A percentile compares a stretch with the other conserved stretches of the same genome.
phyloP scores from a whole-genome alignment of 1,284 basidiomycete species.

The Grifola frondosa region DNA sequence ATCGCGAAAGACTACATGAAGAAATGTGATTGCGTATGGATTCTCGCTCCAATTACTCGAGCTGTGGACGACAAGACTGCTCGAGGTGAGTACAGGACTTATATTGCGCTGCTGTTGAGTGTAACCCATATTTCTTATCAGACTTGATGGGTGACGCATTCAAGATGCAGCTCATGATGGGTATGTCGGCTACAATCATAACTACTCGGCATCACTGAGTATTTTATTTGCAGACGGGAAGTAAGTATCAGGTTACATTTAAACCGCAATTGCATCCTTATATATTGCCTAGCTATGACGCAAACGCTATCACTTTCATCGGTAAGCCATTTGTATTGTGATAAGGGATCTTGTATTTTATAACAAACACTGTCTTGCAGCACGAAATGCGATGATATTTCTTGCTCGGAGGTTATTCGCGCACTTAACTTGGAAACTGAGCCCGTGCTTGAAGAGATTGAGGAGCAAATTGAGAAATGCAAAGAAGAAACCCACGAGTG shows the following conservation, averaged over 20 bases:
- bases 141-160: constrained; percentile 62
- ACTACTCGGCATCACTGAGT: neutral
- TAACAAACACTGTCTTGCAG: constrained; percentile 27
- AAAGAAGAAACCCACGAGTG: constrained; percentile 37
- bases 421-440: constrained; percentile 52
- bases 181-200: constrained; percentile 19
- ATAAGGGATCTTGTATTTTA: too few relatives aligned
- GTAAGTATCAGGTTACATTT: constrained; percentile 33
- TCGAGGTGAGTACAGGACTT: constrained; percentile 38
- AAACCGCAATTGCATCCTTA: constrained; percentile 3
- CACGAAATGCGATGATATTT: constrained; percentile 68
- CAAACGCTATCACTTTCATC: constrained; percentile 58
- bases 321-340: too few relatives aligned
- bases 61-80: constrained; percentile 62
- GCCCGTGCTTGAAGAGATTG: constrained; percentile 48
- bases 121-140: constrained; percentile 24
- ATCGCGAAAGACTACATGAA: constrained; percentile 64
- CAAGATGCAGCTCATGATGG: constrained; percentile 57
- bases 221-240: constrained; percentile 42
- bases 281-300: constrained; percentile 44
- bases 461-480: constrained; percentile 43
- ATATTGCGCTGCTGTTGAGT: neutral
- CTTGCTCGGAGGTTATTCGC: constrained; percentile 54
- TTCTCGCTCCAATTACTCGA: constrained; percentile 53
- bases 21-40: constrained; percentile 56